Conservation (phyloP, 176 grass and related monocot genomes). For the Oryza australiensis region DNA sequence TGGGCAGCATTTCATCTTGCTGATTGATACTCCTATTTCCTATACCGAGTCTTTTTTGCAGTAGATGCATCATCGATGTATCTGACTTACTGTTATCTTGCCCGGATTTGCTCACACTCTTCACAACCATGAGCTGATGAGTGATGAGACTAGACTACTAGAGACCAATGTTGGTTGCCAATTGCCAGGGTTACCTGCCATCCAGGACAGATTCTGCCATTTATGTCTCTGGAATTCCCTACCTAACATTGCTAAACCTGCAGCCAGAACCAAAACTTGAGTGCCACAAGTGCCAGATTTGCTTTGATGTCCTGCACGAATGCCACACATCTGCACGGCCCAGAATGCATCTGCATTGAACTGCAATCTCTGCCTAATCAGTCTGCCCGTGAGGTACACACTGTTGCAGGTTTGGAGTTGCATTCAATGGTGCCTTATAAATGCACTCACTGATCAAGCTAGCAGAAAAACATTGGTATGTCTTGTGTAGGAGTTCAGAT, state of each 20-base stretch:
- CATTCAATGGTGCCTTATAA: not conserved
- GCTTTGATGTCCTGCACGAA: not conserved
- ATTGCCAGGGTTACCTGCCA: constrained; percentile 32
- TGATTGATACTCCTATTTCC: not conserved
- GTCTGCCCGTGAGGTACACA: not conserved
- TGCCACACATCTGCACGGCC: constrained; percentile 18
- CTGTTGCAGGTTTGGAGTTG: not conserved
- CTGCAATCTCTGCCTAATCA: constrained; percentile 13
- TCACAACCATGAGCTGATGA: not conserved
- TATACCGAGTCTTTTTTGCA: not conserved
- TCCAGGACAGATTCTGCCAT: constrained; percentile 31
- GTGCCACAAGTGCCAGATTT: constrained; percentile 33
- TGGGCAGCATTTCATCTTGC: not conserved
- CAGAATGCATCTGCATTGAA: constrained; percentile 24
- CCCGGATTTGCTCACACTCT: not conserved
- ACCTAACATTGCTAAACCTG: constrained; percentile 24
- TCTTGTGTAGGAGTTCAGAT: constrained; percentile 13
- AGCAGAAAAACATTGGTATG: not conserved
- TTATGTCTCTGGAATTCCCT: constrained; percentile 25
- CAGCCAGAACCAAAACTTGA: not conserved
- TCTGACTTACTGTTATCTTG: constrained; percentile 14
- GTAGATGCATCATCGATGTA: not conserved
- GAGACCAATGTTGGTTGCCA: not conserved
- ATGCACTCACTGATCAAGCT: not conserved
- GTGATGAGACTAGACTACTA: not conserved